These are phyloP conservation scores for Venturia oleaginea DNA, from an alignment of 2,329 filamentous ascomycete genomes.

Conservation along the genomic window DNA sequence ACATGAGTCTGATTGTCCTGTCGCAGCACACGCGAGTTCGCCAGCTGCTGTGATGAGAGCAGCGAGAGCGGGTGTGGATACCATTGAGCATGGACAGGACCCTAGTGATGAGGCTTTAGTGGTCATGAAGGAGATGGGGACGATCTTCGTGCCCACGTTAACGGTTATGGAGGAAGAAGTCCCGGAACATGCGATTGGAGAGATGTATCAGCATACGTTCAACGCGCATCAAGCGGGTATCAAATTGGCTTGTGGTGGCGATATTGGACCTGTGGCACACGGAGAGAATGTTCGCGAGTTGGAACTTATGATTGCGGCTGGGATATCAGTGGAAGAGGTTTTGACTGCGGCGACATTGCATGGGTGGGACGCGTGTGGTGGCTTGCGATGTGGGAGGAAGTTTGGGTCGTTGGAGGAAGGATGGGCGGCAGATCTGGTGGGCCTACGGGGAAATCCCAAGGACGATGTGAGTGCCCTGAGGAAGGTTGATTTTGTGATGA, in stretches of 20 bases:
- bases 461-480: not conserved
- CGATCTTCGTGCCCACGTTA: not conserved
- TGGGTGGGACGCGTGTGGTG: not conserved
- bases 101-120: slow-evolving; percentile 28
- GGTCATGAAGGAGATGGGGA: not conserved
- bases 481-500: not conserved
- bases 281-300: too few species aligned
- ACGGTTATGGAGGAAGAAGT: not conserved
- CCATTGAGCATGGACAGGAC: slow-evolving; percentile 23
- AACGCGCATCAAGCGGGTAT: slow-evolving; percentile 27
- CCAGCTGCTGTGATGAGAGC: slow-evolving; percentile 24
- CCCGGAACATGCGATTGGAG: slow-evolving; percentile 7
- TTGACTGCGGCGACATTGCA: not conserved
- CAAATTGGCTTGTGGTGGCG: slow-evolving; percentile 15
- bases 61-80: slow-evolving; percentile 23
- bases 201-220: slow-evolving; percentile 15
- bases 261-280: slow-evolving; percentile 19
- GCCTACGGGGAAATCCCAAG: not conserved
- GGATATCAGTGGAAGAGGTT: too few species aligned
- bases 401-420: not conserved
- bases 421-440: not conserved
- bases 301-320: too few species aligned
- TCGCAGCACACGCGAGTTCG: slow-evolving; percentile 23
- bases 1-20: slow-evolving; percentile 19
- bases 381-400: not conserved